Base-by-base conservation (phyloP, 805 yeast species). In the Ogataea trehalophila region DNA sequence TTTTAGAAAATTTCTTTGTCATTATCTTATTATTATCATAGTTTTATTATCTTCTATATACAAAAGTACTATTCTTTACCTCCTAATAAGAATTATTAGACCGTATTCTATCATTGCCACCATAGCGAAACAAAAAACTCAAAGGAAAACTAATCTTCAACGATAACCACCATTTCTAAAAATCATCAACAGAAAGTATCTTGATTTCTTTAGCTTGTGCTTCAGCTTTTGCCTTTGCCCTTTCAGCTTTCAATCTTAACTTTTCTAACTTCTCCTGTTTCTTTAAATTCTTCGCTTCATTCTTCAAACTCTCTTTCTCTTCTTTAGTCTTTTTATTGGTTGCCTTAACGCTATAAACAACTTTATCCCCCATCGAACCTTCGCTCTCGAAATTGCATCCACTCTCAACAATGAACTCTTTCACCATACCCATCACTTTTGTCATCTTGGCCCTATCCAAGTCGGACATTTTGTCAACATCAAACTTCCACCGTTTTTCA, bases 211-310 rank as follows among this genome's bases (percentile, higher is more conserved):
- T 44, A 26, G 31, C 31, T 26, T 39, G 18, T 23, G n/a, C 31
- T 51, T 50, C 40, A 44, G 31, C 37, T 49, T 42, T 39, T 42
- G 45, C 20, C 43, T 41, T n/a, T 14, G 42, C 15, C 45, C 44
- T 17, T 55, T 54, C 42, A 43, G 44, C 52, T 16, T 50, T 48
- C 18, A 49, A 38, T 9, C 59, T 49, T 51, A 66, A 66, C 47
- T 72, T 66, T 46, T 67, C 66, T 43, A 50, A 54, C 54, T 61
- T 68, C 46, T 65, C 64, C 44, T 58, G 54, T 22, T 62, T 66
- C 46, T 66, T 72, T 33, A 62, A 47, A 5, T 55, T 60, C 40
- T 53, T 61, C 42, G 61, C 66, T 33, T 69, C 70, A 17, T 52
- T 55, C 26, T 55, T 56, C 7, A 45, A 20, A 17, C 41, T 14